Percentiles rank a stretch among this genome's conserved stretches.
Conservation (phyloP, 148 eudicot genomes). For the Pharnaceum exiguum region DNA sequence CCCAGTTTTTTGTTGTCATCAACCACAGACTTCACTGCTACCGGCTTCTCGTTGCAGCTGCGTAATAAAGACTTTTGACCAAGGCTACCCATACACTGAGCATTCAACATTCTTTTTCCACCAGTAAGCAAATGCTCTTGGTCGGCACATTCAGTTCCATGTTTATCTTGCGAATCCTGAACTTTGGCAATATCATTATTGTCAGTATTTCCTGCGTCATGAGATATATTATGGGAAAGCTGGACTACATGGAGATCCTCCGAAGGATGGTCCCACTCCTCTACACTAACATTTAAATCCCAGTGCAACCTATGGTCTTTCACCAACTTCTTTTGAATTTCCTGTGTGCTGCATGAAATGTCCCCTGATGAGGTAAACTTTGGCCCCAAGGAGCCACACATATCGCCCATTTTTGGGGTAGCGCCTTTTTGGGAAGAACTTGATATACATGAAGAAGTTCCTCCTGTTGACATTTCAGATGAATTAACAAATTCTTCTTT, state of each 20-base stretch:
- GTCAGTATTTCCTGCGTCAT: conserved; percentile 5
- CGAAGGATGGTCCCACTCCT: conserved; percentile 66
- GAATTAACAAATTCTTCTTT: conserved; percentile 24
- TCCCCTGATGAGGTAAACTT: conserved; percentile 16
- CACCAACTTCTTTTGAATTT: conserved; percentile 18
- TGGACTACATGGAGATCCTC: conserved; percentile 21
- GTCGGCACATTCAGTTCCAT: conserved; percentile 1
- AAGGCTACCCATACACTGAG: conserved; percentile 1
- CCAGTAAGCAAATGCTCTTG: conserved; percentile 1
- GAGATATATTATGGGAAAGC: conserved; percentile 6
- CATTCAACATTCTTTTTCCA: not conserved
- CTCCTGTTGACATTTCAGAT: conserved; percentile 25
- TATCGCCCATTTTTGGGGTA: conserved; percentile 5
- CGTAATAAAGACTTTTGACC: conserved; percentile 5
- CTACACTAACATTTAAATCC: conserved; percentile 83
- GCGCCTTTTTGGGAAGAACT: conserved; percentile 13
- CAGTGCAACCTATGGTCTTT: conserved; percentile 53
- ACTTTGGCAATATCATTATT: not conserved
- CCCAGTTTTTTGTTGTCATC: conserved; percentile 11
- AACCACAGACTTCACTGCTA: conserved; percentile 4
- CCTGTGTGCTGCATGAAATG: conserved; percentile 21
- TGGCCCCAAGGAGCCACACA: conserved; percentile 10
- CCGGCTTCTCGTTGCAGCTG: conserved; percentile 1
- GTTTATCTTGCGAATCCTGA: conserved; percentile 11
- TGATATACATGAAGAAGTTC: conserved; percentile 28